phyloP scores from a whole-genome alignment of 2,329 filamentous ascomycete species.

The Botrytis fabae region DNA sequence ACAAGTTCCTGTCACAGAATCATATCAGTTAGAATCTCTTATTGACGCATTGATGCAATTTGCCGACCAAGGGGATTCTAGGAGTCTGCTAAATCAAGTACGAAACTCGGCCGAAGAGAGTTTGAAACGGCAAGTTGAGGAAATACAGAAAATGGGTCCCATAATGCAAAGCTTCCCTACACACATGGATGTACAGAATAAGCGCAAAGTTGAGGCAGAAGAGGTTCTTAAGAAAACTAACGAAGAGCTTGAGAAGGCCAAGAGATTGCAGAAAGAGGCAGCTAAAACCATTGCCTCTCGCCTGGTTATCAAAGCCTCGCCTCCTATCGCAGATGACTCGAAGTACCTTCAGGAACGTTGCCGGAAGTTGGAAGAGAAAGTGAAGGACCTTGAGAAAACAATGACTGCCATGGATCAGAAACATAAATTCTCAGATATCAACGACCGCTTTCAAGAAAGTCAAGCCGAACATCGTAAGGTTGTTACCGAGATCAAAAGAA shows the following conservation, averaged over 20 bases:
- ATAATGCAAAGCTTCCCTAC: neutral
- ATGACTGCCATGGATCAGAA: neutral
- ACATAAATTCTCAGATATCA: neutral
- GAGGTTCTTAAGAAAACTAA: neutral
- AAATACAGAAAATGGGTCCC: neutral
- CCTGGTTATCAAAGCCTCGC: neutral
- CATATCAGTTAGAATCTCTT: neutral
- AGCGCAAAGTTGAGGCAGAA: neutral
- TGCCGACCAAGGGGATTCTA: neutral
- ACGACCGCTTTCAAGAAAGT: neutral
- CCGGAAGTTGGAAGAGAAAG: neutral
- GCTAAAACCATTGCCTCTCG: neutral
- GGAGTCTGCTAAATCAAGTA: neutral
- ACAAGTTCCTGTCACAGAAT: neutral
- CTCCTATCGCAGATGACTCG: neutral
- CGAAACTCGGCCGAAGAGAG: neutral
- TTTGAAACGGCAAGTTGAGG: neutral
- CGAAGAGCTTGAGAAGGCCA: constrained; percentile 3
- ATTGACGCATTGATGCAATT: constrained; percentile 1
- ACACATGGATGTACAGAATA: neutral
- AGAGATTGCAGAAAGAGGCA: neutral
- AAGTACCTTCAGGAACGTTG: neutral
- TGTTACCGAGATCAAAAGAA: neutral
- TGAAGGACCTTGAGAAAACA: neutral
- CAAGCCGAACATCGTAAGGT: neutral